Evolutionary conservation across 768 basidiomycete genomes (phyloP), one percentile per base, ranked within the genome.

Genomic region (Russula vinacea): DNA sequence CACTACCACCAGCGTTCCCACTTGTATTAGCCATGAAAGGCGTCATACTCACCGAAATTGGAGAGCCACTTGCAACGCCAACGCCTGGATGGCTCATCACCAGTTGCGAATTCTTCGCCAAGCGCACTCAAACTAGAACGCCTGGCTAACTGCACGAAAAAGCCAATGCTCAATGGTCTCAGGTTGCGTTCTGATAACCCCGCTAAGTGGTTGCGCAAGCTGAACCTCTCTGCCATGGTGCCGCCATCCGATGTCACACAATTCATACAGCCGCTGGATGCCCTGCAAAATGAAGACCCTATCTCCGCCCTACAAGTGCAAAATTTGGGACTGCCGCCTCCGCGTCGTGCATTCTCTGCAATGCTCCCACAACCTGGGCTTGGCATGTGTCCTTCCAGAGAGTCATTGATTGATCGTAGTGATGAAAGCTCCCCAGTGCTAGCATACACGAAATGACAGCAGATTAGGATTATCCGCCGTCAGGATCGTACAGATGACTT

Each of bases 401-500:
- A 73, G 49, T 74, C 76, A 22, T 86, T 85, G 60, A 85, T 88
- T 68, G 78, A 70, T 26, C 60, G 76, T 44, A 80, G 80, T 22
- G 80, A 80, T 14, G 88, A 89, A 68, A 81, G 86, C 81, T 90
- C 89, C 35, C 90, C 90, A 47, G 90, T 90, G 39, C 86, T 88
- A 70, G 89, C 89, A 5, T 92, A 92, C 72, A 83, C 88, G 0
- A 85, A 84, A 69, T 83, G 90, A 44, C 90, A 90, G 63, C 85
- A 89, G 66, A 81, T 84, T 17, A 90, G 84, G 78, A 89, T 90
- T 1, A 83, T 92, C 64, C 80, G 90, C 57, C 79, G 89, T 49
- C 86, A 88, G 68, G 90, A 92, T 69, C 90, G 90, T 9, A 90
- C 88, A 13, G 89, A 92, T 58, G 88, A 91, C 73, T 87, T 91